These are phyloP conservation scores for Mycena haematopus DNA, from an alignment of 768 basidiomycete species.

Conservation along the genomic window DNA sequence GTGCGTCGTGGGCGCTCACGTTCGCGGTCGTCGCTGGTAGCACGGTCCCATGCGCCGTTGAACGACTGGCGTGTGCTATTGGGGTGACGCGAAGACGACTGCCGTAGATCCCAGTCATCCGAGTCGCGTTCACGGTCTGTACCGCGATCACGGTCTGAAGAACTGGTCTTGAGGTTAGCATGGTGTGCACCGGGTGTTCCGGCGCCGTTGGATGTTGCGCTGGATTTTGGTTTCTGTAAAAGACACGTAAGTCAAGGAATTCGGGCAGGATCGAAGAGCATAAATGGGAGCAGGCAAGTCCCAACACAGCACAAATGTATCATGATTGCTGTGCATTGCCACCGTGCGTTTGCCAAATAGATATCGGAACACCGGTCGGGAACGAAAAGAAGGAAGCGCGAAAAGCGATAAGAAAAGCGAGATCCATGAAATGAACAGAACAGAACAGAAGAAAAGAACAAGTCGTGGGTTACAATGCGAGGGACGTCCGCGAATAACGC, in stretches of 20 bases:
- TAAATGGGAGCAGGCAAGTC: too few species aligned
- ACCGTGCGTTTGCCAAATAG: too few species aligned
- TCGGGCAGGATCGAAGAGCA: background rate
- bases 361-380: too few species aligned
- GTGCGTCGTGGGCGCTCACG: background rate
- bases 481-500: too few species aligned
- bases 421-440: background rate
- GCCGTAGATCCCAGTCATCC: constrained; percentile 9
- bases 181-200: constrained; percentile 8
- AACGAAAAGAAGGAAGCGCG: too few species aligned
- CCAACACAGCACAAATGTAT: too few species aligned
- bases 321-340: too few species aligned
- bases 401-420: background rate
- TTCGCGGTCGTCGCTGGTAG: constrained; percentile 19
- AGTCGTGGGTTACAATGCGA: too few species aligned
- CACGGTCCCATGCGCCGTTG: constrained; percentile 23
- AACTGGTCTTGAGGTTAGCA: constrained; percentile 23
- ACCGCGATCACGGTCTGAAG: constrained; percentile 17
- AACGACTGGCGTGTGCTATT: constrained; percentile 9
- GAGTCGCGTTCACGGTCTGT: constrained; percentile 12
- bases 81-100: constrained; percentile 5
- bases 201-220: constrained; percentile 17
- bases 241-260: constrained; percentile 1
- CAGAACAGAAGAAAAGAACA: background rate
- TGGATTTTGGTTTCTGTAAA: constrained; percentile 27